These are phyloP conservation scores for Rhizopogon vulgaris DNA, from an alignment of 768 basidiomycete genomes.

Conservation along the genomic window DNA sequence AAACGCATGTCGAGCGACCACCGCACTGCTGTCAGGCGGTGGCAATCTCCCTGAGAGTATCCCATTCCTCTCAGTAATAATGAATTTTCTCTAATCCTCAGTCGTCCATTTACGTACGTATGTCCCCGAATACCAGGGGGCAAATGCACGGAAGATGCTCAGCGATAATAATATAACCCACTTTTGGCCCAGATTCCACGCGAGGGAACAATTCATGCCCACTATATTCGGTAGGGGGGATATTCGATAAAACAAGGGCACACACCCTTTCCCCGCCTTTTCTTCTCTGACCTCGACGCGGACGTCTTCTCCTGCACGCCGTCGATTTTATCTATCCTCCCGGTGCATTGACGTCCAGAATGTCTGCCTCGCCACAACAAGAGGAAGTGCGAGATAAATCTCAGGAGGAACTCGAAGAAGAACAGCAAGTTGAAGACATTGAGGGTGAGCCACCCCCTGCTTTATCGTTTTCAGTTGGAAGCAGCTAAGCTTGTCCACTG, in stretches of 20 bases:
- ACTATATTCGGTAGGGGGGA: slow-evolving; percentile 66
- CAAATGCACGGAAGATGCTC: slow-evolving; percentile 43
- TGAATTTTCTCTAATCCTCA: slow-evolving; percentile 29
- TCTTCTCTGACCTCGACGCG: slow-evolving; percentile 36
- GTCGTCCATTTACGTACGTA: slow-evolving; percentile 51
- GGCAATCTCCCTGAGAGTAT: slow-evolving; percentile 19
- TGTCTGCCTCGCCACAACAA: slow-evolving; percentile 60
- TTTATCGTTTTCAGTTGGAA: slow-evolving; percentile 9
- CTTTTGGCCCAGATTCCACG: slow-evolving; percentile 53
- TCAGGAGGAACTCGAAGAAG: slow-evolving; percentile 52
- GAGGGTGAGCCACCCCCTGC: slow-evolving; percentile 21
- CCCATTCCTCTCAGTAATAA: slow-evolving; percentile 23
- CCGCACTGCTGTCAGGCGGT: slow-evolving; percentile 12
- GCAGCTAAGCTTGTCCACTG: slow-evolving; percentile 8
- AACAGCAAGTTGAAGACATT: slow-evolving; percentile 27
- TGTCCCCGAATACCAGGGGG: slow-evolving; percentile 53
- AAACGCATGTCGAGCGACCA: slow-evolving; percentile 3
- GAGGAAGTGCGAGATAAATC: slow-evolving; percentile 51
- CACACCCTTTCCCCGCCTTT: slow-evolving; percentile 60
- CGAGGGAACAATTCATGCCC: slow-evolving; percentile 57
- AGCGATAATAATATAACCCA: slow-evolving; percentile 53
- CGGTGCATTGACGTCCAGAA: slow-evolving; percentile 25
- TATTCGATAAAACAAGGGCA: slow-evolving; percentile 73
- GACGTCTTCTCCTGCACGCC: slow-evolving; percentile 18
- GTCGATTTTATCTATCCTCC: slow-evolving; percentile 13